Evolutionary conservation across 1,284 basidiomycete species (phyloP).

Genomic region (Coniophora puteana): DNA sequence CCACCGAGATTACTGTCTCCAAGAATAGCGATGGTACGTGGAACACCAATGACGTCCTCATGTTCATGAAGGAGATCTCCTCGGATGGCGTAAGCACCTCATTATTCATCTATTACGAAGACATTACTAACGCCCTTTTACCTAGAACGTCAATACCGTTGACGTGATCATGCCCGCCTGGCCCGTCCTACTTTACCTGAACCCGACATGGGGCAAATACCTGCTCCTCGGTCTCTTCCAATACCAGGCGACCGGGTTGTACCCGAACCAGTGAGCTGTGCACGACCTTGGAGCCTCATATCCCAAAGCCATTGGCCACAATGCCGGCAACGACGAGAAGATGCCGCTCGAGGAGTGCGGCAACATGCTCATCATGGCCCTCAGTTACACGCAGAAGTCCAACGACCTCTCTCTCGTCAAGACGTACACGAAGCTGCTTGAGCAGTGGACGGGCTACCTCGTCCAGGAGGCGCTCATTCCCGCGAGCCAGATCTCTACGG

Average conservation of each 20-base stretch:
- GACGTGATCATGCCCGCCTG: constrained; percentile 72
- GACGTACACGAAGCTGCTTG: constrained; percentile 50
- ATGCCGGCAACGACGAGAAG: constrained; percentile 56
- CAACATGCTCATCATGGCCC: constrained; percentile 74
- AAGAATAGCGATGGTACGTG: constrained; percentile 45
- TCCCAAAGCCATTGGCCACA: constrained; percentile 52
- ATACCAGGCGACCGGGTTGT: constrained; percentile 63
- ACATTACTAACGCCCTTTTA: constrained; percentile 2
- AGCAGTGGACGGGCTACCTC: constrained; percentile 73
- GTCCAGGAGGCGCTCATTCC: constrained; percentile 63
- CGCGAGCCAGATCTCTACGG: constrained; percentile 62
- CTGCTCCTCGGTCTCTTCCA: constrained; percentile 59
- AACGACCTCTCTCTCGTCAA: constrained; percentile 50
- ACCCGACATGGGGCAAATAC: constrained; percentile 56
- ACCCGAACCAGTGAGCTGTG: constrained; percentile 60
- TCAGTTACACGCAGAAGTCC: constrained; percentile 63
- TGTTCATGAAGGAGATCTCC: constrained; percentile 71
- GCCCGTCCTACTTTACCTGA: constrained; percentile 62
- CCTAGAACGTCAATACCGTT: constrained; percentile 66
- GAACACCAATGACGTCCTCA: constrained; percentile 53
- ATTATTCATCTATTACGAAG: constrained; percentile 1
- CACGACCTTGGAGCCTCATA: constrained; percentile 52
- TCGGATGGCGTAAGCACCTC: constrained; percentile 52
- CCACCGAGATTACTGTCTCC: constrained; percentile 60
- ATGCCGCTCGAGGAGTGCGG: constrained; percentile 71